Evolutionary conservation across 2,329 filamentous ascomycete genomes (phyloP), one percentile per base, ranked within the genome.

Genomic region (Colletotrichum sojae): DNA sequence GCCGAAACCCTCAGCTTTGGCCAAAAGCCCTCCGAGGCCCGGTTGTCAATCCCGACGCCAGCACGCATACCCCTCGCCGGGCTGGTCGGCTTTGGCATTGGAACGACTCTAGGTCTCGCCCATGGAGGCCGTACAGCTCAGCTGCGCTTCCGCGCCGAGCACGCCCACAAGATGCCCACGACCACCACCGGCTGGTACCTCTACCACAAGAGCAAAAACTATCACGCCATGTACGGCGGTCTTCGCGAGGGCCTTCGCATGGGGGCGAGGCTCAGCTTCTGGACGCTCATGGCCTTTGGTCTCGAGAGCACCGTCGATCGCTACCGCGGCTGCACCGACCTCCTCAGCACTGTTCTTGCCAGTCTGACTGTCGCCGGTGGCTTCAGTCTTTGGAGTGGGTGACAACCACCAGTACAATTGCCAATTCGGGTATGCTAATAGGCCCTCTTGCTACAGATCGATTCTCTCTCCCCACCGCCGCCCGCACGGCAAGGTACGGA

Each of bases 181-280:
- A 91, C 91, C 1, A 91, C 93, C 27, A 89, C 91, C 2, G 95
- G 94, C 18, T 99, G 96, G 96, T 99, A 95, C 78, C 88, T 98
- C n/a, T 99, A 99, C 81, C 95, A 98, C 84, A 98, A 98, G 82
- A 94, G 90, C 78, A 98, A 98, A 81, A 98, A 97, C 81, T 98
- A 99, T 83, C 90, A 94, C 75, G 88, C 92, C 59, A 91, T 93
- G 75, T 87, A 92, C 22, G 93, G 92, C 6, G 95, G 92, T 0
- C 83, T 97, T 18, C 89, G 89, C 60, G 94, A 97, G 76, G 96
- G 94, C 0, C 74, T 94, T 57, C 90, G 88, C 73, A 93, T 96
- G 86, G 94, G 92, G 1, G 78, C 83, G 39, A 90, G 88, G 73
- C 85, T 97, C 6, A 89, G 89, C 5, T 83, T 92, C 53, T 95